A percentile compares a stretch with the other conserved stretches of the same genome.
Conservation (phyloP, 257 asterid species). For the Vinca minor region DNA sequence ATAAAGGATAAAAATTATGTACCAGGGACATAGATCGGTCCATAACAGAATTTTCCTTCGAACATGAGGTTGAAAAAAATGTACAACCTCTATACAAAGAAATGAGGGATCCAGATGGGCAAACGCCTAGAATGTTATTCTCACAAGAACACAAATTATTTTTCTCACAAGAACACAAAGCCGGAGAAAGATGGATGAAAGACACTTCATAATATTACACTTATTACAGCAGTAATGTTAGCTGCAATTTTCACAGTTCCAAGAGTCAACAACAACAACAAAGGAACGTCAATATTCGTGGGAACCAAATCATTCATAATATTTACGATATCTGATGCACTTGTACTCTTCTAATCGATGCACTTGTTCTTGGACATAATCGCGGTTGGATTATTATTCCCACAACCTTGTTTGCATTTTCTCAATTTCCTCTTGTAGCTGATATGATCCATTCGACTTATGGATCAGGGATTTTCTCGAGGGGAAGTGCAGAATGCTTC, state of each 20-base stretch:
- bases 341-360: conserved; percentile 24
- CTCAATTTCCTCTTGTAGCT: conserved; percentile 29
- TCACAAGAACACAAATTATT: conserved; percentile 22
- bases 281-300: conserved; percentile 22
- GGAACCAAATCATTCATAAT: no score
- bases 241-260: conserved; percentile 33
- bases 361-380: conserved; percentile 11
- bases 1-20: no score
- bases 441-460: conserved; percentile 26
- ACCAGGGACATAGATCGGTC: no score
- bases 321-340: conserved; percentile 18
- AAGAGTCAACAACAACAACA: conserved; percentile 21
- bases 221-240: conserved; percentile 28
- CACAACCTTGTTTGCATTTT: conserved; percentile 20
- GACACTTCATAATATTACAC: conserved; percentile 27
- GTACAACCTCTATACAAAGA: conserved; percentile 24
- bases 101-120: conserved; percentile 19
- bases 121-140: conserved; percentile 24
- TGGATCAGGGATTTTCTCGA: conserved; percentile 21
- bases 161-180: no score
- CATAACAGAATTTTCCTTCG: no score
- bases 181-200: conserved; percentile 36
- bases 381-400: conserved; percentile 20
- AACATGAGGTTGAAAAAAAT: conserved; percentile 26
- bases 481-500: background rate